Evolutionary conservation across 2,329 filamentous ascomycete species (phyloP).

Genomic region (Sarocladium strictum): DNA sequence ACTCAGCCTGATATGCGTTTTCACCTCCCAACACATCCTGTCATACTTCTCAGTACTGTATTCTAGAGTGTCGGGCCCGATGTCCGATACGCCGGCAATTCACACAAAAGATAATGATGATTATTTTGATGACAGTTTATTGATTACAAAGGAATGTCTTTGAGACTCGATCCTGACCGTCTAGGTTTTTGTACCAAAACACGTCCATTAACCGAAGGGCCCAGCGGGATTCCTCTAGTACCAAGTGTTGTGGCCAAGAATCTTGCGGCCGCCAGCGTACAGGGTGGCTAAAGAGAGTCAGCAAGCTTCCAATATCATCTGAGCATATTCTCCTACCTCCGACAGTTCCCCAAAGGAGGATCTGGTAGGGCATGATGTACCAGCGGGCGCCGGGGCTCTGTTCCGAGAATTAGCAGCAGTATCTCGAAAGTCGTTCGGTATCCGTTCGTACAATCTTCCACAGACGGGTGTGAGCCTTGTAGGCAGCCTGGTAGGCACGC

Average conservation of each 20-base stretch:
- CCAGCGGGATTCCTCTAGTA: slow-evolving; percentile 22
- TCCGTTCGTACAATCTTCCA: slow-evolving; percentile 66
- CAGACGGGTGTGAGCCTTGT: slow-evolving; percentile 60
- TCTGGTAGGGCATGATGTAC: slow-evolving; percentile 64
- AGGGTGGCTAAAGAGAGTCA: slow-evolving; percentile 39
- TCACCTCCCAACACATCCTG: not conserved
- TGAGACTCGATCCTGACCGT: slow-evolving; percentile 1
- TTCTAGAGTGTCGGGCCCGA: slow-evolving; percentile 1
- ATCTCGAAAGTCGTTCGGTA: no score
- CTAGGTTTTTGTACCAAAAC: slow-evolving; percentile 6
- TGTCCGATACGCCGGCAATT: not conserved
- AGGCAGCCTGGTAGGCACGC: slow-evolving; percentile 68
- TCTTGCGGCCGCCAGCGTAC: slow-evolving; percentile 70
- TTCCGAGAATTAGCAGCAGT: slow-evolving; percentile 8
- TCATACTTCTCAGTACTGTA: slow-evolving; percentile 2
- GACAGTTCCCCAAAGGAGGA: slow-evolving; percentile 56
- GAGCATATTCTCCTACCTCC: slow-evolving; percentile 43
- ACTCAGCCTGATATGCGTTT: not conserved
- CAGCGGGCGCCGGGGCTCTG: slow-evolving; percentile 60
- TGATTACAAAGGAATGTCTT: slow-evolving; percentile 5
- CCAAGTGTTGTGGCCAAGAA: slow-evolving; percentile 76
- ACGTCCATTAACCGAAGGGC: slow-evolving; percentile 10
- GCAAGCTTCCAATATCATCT: slow-evolving; percentile 12
- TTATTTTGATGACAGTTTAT: not conserved
- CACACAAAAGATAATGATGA: slow-evolving; percentile 1